These are phyloP conservation scores for Myriangium duriaei DNA, from an alignment of 2,329 filamentous ascomycete genomes.

Conservation along the genomic window DNA sequence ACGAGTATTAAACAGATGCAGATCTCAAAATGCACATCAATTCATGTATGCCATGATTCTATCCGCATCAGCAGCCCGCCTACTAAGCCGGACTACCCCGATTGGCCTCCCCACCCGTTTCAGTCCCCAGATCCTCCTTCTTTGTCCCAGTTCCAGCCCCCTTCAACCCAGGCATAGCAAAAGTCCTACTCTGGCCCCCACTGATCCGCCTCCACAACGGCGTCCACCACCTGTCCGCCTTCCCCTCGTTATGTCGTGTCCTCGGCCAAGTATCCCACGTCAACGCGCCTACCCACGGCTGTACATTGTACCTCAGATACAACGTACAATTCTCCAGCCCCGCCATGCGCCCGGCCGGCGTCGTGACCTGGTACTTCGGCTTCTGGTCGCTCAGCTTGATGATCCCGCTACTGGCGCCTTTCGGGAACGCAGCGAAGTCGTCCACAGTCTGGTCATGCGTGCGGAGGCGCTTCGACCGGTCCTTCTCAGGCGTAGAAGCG, in stretches of 20 bases:
- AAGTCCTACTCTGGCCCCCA: constrained; percentile 52
- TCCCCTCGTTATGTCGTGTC: constrained; percentile 10
- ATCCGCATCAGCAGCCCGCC: no score
- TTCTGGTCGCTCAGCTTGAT: constrained; percentile 71
- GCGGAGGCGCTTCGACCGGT: constrained; percentile 13
- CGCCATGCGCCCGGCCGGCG: constrained; percentile 68
- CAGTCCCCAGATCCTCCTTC: constrained; percentile 35
- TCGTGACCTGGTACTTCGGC: constrained; percentile 95
- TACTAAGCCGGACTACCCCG: constrained; percentile 28
- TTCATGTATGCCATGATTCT: constrained; percentile 2
- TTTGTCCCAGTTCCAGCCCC: constrained; percentile 25
- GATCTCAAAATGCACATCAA: no score
- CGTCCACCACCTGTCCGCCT: constrained; percentile 22
- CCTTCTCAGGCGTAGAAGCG: constrained; percentile 13
- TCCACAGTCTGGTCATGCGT: constrained; percentile 11
- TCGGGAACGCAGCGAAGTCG: constrained; percentile 19
- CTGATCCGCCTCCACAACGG: constrained; percentile 49
- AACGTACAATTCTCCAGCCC: constrained; percentile 62
- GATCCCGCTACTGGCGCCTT: constrained; percentile 44
- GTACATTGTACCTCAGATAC: constrained; percentile 86
- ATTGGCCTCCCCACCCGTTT: constrained; percentile 37
- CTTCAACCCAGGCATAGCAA: constrained; percentile 55
- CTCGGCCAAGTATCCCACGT: constrained; percentile 51
- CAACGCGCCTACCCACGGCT: constrained; percentile 86
- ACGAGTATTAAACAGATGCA: no score